Base-by-base conservation (phyloP, 108 stramenopile genomes). In the Conticribra guillardii region DNA sequence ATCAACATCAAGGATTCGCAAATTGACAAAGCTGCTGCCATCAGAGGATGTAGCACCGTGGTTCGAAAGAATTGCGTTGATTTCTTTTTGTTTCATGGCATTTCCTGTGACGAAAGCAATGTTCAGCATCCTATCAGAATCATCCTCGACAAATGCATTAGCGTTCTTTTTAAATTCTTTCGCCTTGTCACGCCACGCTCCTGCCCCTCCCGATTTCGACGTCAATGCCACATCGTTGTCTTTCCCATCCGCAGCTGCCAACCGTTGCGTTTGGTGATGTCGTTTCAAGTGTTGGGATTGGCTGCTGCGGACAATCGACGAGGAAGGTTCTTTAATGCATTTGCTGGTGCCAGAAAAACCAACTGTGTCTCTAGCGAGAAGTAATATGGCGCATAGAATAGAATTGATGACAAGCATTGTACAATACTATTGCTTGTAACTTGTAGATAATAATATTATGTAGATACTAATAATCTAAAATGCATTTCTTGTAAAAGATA, bases 51-150 rank as follows among this genome's bases (percentile, higher is more conserved):
- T 88, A 1, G 76, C 56, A 2, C 71, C 83, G 34, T 85, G 71
- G 28, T 88, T 85, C 4, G 85, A 71, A 9, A 94, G 73, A 21
- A 94, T 94, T 64, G 75, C 78, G 61, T 90, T 81, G 33, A 94
- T 81, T 75, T 94, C 93, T 28, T 67, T 71, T 56, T 84, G 85
- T 73, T 94, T 94, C 91, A 94, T 91, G 27, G 80, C 76, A 71
- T 94, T 91, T 34, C 93, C 93, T 34, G 90, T 90, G 16, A 89
- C 89, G 84, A 94, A 94, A 11, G 89, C 82, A 76, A 94, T 86
- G 27, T 85, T 84, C n/a, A 91, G 69, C 60, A 82, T 62, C 74
- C 66, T 51, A 64, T 67, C 51, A 2, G 34, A 52, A 54, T 53
- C 19, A 16, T 67, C 67, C 44, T 22, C 60, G 28, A 46, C 21